These are phyloP conservation scores for Suillus placidus DNA, from an alignment of 768 basidiomycete species.

Conservation along the genomic window DNA sequence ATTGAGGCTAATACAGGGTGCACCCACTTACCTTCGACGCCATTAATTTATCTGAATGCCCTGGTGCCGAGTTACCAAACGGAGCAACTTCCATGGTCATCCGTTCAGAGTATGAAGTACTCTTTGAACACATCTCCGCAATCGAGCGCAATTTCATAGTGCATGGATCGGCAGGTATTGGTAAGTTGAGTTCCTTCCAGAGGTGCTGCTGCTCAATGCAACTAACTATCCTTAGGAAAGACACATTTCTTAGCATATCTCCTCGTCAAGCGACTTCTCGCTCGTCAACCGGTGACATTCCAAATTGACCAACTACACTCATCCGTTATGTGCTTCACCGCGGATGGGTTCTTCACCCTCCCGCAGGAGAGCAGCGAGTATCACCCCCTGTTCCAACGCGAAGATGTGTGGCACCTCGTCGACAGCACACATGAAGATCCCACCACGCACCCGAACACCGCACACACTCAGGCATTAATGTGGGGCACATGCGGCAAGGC, in stretches of 20 bases:
- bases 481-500: constrained; percentile 2
- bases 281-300: constrained; percentile 2
- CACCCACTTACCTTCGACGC: neutral
- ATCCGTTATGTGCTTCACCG: constrained; percentile 1
- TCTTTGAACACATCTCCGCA: neutral
- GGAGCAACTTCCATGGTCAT: constrained; percentile 4
- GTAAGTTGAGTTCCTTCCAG: neutral
- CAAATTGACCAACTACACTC: neutral
- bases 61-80: neutral
- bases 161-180: neutral
- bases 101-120: neutral
- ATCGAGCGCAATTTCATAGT: neutral
- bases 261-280: neutral
- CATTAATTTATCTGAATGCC: neutral
- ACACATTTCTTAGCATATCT: constrained; percentile 2
- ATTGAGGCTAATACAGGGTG: neutral
- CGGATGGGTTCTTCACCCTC: neutral
- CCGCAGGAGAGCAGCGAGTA: neutral
- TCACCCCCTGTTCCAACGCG: neutral
- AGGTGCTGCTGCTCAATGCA: neutral
- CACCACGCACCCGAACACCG: neutral
- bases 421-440: neutral
- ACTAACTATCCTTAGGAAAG: neutral
- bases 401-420: constrained; percentile 3
- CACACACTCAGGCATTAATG: neutral